Percentiles rank a stretch among this genome's conserved stretches.
Conservation (phyloP, 495 filamentous ascomycete genomes). For the Trichocladium uniseriatum region DNA sequence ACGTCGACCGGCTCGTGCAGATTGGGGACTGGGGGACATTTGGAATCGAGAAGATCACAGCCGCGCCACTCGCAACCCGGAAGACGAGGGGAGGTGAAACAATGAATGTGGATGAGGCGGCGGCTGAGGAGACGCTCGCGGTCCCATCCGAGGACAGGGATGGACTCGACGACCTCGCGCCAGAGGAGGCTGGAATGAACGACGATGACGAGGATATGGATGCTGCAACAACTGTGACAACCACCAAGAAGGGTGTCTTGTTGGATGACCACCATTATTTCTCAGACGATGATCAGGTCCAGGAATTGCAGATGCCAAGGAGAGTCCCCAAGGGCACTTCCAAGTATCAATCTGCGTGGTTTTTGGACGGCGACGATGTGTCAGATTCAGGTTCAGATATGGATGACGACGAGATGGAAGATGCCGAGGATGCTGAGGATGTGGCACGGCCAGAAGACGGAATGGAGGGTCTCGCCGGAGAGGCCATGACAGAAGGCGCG, state of each 20-base stretch:
- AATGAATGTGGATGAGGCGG: slow-evolving; percentile 57
- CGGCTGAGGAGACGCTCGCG: slow-evolving; percentile 48
- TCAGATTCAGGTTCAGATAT: slow-evolving; percentile 81
- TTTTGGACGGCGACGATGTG: slow-evolving; percentile 66
- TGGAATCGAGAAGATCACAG: slow-evolving; percentile 80
- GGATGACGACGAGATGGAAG: slow-evolving; percentile 64
- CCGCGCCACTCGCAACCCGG: slow-evolving; percentile 48
- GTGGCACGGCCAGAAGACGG: slow-evolving; percentile 58
- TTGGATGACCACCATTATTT: slow-evolving; percentile 98
- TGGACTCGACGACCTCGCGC: slow-evolving; percentile 67
- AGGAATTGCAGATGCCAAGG: slow-evolving; percentile 46
- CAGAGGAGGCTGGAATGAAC: slow-evolving; percentile 71
- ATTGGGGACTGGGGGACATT: slow-evolving; percentile 93
- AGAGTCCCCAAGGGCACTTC: slow-evolving; percentile 85
- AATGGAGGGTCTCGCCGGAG: slow-evolving; percentile 58
- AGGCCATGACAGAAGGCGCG: slow-evolving; percentile 65
- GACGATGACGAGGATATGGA: slow-evolving; percentile 48
- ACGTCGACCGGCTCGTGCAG: slow-evolving; percentile 81
- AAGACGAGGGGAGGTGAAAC: slow-evolving; percentile 52
- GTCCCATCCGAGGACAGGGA: slow-evolving; percentile 68
- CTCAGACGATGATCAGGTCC: slow-evolving; percentile 61
- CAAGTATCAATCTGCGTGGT: slow-evolving; percentile 90
- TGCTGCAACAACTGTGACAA: slow-evolving; percentile 39
- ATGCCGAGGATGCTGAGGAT: slow-evolving; percentile 47
- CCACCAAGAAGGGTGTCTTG: slow-evolving; percentile 63